Conservation (phyloP, 1,139 yeast species). For the Lizanozyma gosingica region DNA sequence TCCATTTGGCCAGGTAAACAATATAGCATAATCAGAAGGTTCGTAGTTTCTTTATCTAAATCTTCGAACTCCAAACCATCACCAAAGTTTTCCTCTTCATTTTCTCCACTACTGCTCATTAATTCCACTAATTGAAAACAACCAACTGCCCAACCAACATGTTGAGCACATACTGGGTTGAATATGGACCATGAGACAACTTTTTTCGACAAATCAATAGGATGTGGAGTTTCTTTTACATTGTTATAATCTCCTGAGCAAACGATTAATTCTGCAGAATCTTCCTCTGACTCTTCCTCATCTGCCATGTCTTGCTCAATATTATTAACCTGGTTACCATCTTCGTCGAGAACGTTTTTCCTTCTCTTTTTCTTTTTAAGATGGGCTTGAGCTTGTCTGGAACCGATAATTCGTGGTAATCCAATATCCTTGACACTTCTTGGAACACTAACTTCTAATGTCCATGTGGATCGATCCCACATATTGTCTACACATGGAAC, state of each 20-base stretch:
- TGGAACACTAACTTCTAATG: conserved; percentile 74
- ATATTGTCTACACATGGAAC: conserved; percentile 89
- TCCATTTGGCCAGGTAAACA: conserved; percentile 48
- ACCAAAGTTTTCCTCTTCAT: conserved; percentile 22
- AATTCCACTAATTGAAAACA: conserved; percentile 60
- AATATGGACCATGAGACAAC: conserved; percentile 71
- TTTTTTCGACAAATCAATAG: conserved; percentile 60
- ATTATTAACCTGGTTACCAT: conserved; percentile 4
- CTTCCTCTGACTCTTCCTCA: conserved; percentile 42
- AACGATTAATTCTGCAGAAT: conserved; percentile 51
- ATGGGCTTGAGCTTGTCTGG: conserved; percentile 15
- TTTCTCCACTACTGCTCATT: conserved; percentile 24
- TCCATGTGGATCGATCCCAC: conserved; percentile 92
- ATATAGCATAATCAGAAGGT: conserved; percentile 47
- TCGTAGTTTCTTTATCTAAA: conserved; percentile 21
- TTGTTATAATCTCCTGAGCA: conserved; percentile 66
- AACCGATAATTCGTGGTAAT: conserved; percentile 33
- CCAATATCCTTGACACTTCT: conserved; percentile 71
- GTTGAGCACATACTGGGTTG: conserved; percentile 89
- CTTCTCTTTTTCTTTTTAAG: conserved; percentile 7
- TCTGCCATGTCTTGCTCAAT: conserved; percentile 17
- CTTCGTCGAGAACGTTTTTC: conserved; percentile 8
- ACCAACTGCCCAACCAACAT: conserved; percentile 94
- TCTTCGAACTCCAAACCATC: conserved; percentile 36
- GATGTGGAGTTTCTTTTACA: conserved; percentile 40